Evolutionary conservation across 1,139 yeast genomes (phyloP), one percentile per base, ranked within the genome.

Genomic region (Candida pseudocylindracea): DNA sequence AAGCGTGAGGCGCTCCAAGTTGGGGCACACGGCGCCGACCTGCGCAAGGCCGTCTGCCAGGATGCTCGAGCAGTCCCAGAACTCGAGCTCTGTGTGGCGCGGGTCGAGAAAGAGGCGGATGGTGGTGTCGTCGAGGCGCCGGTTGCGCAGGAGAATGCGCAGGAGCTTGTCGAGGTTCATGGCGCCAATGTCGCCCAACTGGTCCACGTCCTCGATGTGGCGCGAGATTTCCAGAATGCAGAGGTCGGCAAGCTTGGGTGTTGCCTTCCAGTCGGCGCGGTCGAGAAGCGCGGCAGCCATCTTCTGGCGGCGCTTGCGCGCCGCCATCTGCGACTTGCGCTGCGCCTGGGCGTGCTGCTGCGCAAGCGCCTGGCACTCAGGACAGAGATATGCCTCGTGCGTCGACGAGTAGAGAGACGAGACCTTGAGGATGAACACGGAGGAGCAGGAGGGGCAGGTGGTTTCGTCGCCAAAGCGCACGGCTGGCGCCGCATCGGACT

Each of bases 51-150:
- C 66, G 39, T 67, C 75, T 30, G 65, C 61, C 27, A 68, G 67
- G 26, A 88, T 63, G 35, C 72, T 72, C 1, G 94, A 81, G 49
- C 98, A 88, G 52, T 88, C 98, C 88, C 93, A 81, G 39, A 88
- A 70, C 41, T 76, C 76, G 30, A 88, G 51, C 4, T 53, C 46
- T 36, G 53, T 63, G 34, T 71, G 50, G 12, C 62, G 57, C 0
- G 81, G 67, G 33, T 70, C 69, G 34, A 88, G 53, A 46, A 88
- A 88, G 32, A 88, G 55, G 32, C 70, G 55, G 45, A 85, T 50
- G 0, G 95, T 83, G 13, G 63, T 55, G 40, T 75, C 69, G 43
- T 74, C 67, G 33, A 88, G 55, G 0, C 88, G 75, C 33, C 98
- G 55, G 49, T 83, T 88, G 36, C 78, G 72, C 27, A 91, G 71